Evolutionary conservation across 768 basidiomycete species (phyloP), one percentile per base, ranked within the genome.

Genomic region (Podaxis sp.): DNA sequence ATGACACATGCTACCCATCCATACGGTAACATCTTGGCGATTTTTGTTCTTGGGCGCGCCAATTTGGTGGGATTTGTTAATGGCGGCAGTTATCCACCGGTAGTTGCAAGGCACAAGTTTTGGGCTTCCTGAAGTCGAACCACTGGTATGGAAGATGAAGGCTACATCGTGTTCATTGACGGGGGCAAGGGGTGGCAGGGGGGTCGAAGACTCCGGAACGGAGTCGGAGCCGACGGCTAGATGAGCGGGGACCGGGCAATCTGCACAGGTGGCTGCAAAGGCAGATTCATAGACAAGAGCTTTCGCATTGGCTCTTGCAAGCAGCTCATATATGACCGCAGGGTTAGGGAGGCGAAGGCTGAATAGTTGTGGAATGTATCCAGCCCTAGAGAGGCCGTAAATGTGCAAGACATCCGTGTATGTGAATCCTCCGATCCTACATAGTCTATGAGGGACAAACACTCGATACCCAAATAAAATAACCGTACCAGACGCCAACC

Each of bases 1-100:
- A 73, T 92, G 91, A 70, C 87, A 91, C 88, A 92, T 89, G 77
- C 87, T 89, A 60, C 91, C 90, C 90, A 91, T 88, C 84, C 84
- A 89, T 11, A 83, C 80, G 15, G 84, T 84, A 64, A 92, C 87
- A 68, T 92, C 91, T 70, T 85, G 86, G 40, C 79, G 77, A 22
- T 75, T 75, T 57, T 75, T 71, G 71, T 80, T 77, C 63, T 71
- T 74, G 59, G 87, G 87, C 66, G 69, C 72, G 61, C 80, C 79
- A 59, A 83, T 77, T 63, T 81, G 79, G 63, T 75, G 70, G 39
- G 88, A 84, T 73, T 93, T 93, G n/a, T 77, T 67, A 53, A 86
- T 74, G 2, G 83, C 84, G 17, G 82, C 73, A 65, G 83, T 74
- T 33, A 93, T 65, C 91, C 90, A 92, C 26, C 75, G 80, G 67